phyloP scores from a whole-genome alignment of 805 yeast species.

The Candida boidinii region DNA sequence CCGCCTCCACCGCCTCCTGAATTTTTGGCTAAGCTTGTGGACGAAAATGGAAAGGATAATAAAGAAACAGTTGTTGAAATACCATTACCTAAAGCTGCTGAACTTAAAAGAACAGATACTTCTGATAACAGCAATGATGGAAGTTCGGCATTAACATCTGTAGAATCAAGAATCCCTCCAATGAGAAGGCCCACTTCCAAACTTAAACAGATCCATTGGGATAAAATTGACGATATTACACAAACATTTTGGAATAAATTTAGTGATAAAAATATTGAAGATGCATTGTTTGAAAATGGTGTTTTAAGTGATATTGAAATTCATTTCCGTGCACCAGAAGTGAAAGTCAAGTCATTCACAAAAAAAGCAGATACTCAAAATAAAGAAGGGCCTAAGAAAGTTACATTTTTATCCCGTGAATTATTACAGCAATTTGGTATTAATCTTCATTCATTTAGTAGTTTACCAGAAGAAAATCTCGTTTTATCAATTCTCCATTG shows the following conservation, averaged over 20 bases:
- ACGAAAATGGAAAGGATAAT: background rate
- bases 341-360: constrained; percentile 20
- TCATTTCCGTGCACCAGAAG: constrained; percentile 38
- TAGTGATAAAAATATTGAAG: constrained; percentile 34
- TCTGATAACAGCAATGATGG: too few species aligned
- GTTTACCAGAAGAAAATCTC: constrained; percentile 44
- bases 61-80: too few species aligned
- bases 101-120: background rate
- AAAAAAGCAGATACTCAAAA: constrained; percentile 30
- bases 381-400: constrained; percentile 27
- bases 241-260: constrained; percentile 57
- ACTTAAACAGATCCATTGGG: constrained; percentile 80
- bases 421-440: constrained; percentile 75
- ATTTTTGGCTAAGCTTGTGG: background rate
- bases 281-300: constrained; percentile 47
- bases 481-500: constrained; percentile 49
- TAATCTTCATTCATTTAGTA: constrained; percentile 57
- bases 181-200: constrained; percentile 25
- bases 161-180: background rate
- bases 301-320: constrained; percentile 56
- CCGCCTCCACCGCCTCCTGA: background rate
- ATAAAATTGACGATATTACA: constrained; percentile 49
- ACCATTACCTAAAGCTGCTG: too few species aligned
- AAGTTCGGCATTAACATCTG: too few species aligned
- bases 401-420: constrained; percentile 58